Evolutionary conservation across 768 basidiomycete genomes (phyloP), one percentile per base, ranked within the genome.

Genomic region (Lepiota brunneoincarnata): DNA sequence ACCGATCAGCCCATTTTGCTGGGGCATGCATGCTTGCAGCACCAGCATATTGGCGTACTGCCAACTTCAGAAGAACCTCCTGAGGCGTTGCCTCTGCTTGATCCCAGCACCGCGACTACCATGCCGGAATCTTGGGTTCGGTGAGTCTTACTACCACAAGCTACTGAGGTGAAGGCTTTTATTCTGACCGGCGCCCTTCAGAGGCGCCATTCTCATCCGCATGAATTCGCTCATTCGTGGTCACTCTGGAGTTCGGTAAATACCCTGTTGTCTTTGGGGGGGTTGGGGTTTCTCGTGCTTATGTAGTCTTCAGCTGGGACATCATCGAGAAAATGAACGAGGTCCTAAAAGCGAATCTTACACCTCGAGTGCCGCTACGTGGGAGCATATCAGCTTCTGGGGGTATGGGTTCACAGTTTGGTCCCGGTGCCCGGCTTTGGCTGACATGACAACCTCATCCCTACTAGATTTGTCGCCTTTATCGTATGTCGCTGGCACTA

Each of bases 51-150:
- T 49, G 89, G 89, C 42, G 70, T 91, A 14, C 73, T 89, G 10
- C 79, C 87, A 35, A 76, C 81, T 3, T 79, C 82, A 9, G 70
- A 70, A 18, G 67, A 77, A 4, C 63, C 74, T 5, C 74, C 74
- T 5, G 61, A 75, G 42, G 72, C 72, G 15, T 72, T 91, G 3
- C 86, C 91, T 9, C 77, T 92, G 23, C 74, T 81, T 15, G 89
- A 92, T 60, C 86, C 86, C 0, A 72, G 75, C 10, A 72, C 79
- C 35, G 81, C 86, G 10, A 82, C 82, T 28, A 81, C 75, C 48
- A 93, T 94, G 89, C 92, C 92, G 2, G 86, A 89, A 58, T 74
- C 91, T 2, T 93, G 93, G 89, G 91, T 93, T 42, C 82, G 91
- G 75, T 76, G 58, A 47, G 64, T 64, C 54, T 54, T 11, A 12